Evolutionary conservation across 1,284 basidiomycete species (phyloP).

Genomic region (Amylostereum chailletii): DNA sequence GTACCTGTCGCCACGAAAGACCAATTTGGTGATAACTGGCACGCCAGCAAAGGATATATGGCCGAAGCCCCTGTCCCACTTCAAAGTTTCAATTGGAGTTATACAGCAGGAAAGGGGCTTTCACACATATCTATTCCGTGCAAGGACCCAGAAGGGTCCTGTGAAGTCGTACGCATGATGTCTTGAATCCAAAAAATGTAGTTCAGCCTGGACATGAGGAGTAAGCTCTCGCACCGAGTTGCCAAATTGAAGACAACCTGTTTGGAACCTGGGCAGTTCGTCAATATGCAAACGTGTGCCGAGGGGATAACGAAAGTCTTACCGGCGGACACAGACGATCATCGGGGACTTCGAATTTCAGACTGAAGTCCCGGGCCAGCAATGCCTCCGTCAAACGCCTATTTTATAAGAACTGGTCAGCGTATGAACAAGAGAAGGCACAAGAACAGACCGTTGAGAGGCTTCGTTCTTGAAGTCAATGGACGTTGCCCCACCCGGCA

Average conservation of each 20-base stretch:
- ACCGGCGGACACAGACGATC: conserved; percentile 85
- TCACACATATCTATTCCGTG: conserved; percentile 49
- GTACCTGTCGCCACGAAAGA: conserved; percentile 66
- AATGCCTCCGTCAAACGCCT: conserved; percentile 75
- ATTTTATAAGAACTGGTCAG: background rate
- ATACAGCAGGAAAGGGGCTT: background rate
- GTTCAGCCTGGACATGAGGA: conserved; percentile 49
- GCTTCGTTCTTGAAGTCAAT: conserved; percentile 69
- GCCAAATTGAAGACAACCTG: conserved; percentile 29
- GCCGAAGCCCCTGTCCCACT: conserved; percentile 89
- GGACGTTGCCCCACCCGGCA: conserved; percentile 25
- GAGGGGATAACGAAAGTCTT: conserved; percentile 15
- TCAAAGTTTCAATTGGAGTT: conserved; percentile 5
- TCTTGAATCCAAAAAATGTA: conserved; percentile 73
- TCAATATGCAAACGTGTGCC: background rate
- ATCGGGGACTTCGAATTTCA: conserved; percentile 53
- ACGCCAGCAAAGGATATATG: conserved; percentile 81
- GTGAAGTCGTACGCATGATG: conserved; percentile 22
- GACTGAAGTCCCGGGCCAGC: conserved; percentile 63
- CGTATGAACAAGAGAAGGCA: background rate
- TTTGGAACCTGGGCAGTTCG: conserved; percentile 48
- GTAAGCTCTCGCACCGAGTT: background rate
- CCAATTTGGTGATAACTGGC: conserved; percentile 46
- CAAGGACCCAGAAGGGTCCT: conserved; percentile 7
- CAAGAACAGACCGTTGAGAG: conserved; percentile 51